phyloP scores from a whole-genome alignment of 140 eudicot species.

The Flaveria floridana region DNA sequence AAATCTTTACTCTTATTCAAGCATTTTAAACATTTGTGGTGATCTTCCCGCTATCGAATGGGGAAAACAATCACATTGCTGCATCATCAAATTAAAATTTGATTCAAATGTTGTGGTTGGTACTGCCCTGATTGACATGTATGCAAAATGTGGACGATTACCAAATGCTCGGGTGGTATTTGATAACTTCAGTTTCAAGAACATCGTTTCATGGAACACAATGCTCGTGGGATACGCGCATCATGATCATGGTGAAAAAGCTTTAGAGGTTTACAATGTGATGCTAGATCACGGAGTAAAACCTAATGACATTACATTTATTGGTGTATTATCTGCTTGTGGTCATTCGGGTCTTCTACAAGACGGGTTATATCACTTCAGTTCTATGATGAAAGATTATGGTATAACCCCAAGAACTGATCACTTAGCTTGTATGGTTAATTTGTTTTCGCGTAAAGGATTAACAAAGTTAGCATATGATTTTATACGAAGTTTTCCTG shows the following conservation, averaged over 20 bases:
- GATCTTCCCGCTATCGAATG: slow-evolving; percentile 72
- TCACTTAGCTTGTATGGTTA: slow-evolving; percentile 76
- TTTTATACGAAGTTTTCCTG: slow-evolving; percentile 39
- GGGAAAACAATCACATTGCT: slow-evolving; percentile 76
- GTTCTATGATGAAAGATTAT: slow-evolving; percentile 45
- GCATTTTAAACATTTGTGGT: slow-evolving; percentile 68
- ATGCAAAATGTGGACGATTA: slow-evolving; percentile 72
- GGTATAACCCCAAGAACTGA: slow-evolving; percentile 55
- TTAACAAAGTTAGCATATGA: slow-evolving; percentile 51
- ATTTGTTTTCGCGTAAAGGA: slow-evolving; percentile 64
- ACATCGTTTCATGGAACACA: slow-evolving; percentile 71
- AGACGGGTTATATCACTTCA: slow-evolving; percentile 51
- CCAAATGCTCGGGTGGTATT: slow-evolving; percentile 51
- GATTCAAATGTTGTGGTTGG: slow-evolving; percentile 62
- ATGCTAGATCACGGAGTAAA: slow-evolving; percentile 44
- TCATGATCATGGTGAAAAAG: slow-evolving; percentile 61
- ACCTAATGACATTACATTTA: slow-evolving; percentile 61
- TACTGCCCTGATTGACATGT: slow-evolving; percentile 69
- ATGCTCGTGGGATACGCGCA: slow-evolving; percentile 77
- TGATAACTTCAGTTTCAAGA: slow-evolving; percentile 51
- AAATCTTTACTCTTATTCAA: slow-evolving; percentile 59
- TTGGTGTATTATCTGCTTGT: slow-evolving; percentile 72
- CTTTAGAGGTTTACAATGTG: slow-evolving; percentile 47
- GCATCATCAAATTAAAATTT: slow-evolving; percentile 45
- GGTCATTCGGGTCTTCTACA: slow-evolving; percentile 62